Conservation (phyloP, 306 rosid genomes). For the Luffa aegyptiaca region DNA sequence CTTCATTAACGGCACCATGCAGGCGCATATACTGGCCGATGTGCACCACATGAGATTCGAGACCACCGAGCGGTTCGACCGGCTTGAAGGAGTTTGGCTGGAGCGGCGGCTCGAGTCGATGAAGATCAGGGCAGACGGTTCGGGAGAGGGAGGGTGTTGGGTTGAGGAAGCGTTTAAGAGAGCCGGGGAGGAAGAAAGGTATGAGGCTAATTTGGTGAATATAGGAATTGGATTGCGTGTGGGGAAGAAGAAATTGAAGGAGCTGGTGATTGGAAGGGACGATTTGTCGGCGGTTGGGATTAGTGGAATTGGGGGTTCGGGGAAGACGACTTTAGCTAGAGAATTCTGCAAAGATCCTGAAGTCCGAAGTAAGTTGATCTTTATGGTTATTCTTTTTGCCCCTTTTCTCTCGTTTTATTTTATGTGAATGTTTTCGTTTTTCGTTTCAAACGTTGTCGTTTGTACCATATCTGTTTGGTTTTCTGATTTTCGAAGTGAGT, state of each 20-base stretch:
- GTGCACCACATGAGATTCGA: conserved; percentile 49
- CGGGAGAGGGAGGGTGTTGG: conserved; percentile 28
- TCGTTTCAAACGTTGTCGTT: neutral
- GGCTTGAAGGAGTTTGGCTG: conserved; percentile 31
- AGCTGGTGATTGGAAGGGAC: conserved; percentile 30
- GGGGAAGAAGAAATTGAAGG: conserved; percentile 68
- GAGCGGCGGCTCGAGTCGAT: conserved; percentile 50
- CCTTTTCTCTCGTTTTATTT: neutral
- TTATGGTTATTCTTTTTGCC: too few species aligned
- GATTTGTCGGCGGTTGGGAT: conserved; percentile 51
- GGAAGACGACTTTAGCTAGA: conserved; percentile 80
- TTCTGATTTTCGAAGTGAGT: neutral
- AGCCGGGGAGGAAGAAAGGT: conserved; percentile 37
- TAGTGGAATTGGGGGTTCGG: conserved; percentile 86
- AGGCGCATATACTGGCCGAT: conserved; percentile 64
- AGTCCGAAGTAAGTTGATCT: conserved; percentile 48
- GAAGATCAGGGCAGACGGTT: conserved; percentile 50
- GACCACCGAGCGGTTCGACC: conserved; percentile 48
- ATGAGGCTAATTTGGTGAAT: conserved; percentile 27
- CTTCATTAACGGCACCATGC: conserved; percentile 51
- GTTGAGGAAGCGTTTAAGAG: conserved; percentile 58
- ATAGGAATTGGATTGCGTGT: conserved; percentile 37
- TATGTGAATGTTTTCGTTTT: neutral
- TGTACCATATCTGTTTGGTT: neutral
- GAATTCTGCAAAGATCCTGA: conserved; percentile 58